Base-by-base conservation (phyloP, 352 stramenopile species). In the Pythium periplocum region DNA sequence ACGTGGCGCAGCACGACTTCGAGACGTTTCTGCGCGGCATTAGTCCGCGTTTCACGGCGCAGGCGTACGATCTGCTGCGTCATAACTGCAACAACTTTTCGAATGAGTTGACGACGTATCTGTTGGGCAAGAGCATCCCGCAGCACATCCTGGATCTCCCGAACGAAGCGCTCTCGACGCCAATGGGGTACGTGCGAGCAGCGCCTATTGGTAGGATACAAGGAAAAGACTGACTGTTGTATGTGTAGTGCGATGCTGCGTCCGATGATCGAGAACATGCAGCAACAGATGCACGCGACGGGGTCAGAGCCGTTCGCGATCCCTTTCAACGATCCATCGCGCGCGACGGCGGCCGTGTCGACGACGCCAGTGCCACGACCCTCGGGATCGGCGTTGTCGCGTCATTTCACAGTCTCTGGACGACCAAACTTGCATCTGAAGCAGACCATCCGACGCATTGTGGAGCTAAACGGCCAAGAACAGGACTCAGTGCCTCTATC, bases 81-180 rank as follows among this genome's bases (percentile, higher is more conserved):
- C 73, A 97, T 59, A 99, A 99, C 68, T 98, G 96, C 81, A 99
- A 99, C 76, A 98, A 98, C 65, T 99, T 98, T 62, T 91, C 78
- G 7, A 73, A 98, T 65, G 87, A 96, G 51, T 76, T 95, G 11
- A 74, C 90, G 40, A 81, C 70, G 43, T 96, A 98, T 53, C 64
- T 95, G 11, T 67, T 98, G 8, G 73, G 78, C 4, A 67, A 60
- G 7, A 82, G 90, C 38, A 97, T 99, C 48, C 95, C 95, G 11
- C 68, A 83, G 45, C 83, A 87, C 72, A 97, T 98, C 58, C 53
- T 97, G 32, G 77, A 96, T 39, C 67, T 97, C 9, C 93, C 93
- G 1, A 75, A 89, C 39, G 77, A 90, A 64, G 90, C 93, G 38
- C 69, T 98, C 1, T 86, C 83, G 4, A 93, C 85, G 37, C 92